Base-by-base conservation (phyloP, 139 green algal species). In the Auxenochlorella protothecoides region DNA sequence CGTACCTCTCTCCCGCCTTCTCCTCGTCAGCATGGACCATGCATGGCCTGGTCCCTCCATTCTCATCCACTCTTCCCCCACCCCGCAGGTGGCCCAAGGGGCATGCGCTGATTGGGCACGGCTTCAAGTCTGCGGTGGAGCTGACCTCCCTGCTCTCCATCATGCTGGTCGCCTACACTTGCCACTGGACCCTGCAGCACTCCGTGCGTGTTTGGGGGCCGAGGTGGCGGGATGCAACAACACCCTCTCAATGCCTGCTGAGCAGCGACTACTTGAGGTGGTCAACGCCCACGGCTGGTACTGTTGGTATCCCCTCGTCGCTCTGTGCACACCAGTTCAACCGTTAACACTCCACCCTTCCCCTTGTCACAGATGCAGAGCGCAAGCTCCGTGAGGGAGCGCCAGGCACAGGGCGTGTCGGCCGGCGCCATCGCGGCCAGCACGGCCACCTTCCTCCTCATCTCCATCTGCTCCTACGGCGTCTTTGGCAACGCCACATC, bases 41-140 rank as follows among this genome's bases (percentile, higher is more conserved):
- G 8, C 53, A 14, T 70, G n/a, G 27, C 64, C 10, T 66, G 62
- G 12, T 66, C 12, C 62, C 12, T 6, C 13, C 13, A 27, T 66
- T 66, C 11, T 52, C 62, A 66, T 52, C 62, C 16, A 66, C 64
- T 27, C 44, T 68, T 59, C 15, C 12, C 13, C 59, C 3, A 2
- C 61, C 62, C 51, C 55, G 72, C 72, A 76, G 72, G 72, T 79
- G 74, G 74, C 68, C 68, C 1, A 4, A 74, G n/a, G 63, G 68
- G 7, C 12, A 11, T 12, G 68, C 65, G 5, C 65, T 79, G 54
- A 73, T 14, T 2, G n/a, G 62, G 53, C 55, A 74, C 16, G 74
- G 74, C 54, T 79, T 79, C 71, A 68, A 79, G 70, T 68, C n/a
- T 8, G 74, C 68, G 4, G 68, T 74, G 15, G 69, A 79, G 66